Base-by-base conservation (phyloP, 2,329 filamentous ascomycete species). In the Fusarium incarnatum region DNA sequence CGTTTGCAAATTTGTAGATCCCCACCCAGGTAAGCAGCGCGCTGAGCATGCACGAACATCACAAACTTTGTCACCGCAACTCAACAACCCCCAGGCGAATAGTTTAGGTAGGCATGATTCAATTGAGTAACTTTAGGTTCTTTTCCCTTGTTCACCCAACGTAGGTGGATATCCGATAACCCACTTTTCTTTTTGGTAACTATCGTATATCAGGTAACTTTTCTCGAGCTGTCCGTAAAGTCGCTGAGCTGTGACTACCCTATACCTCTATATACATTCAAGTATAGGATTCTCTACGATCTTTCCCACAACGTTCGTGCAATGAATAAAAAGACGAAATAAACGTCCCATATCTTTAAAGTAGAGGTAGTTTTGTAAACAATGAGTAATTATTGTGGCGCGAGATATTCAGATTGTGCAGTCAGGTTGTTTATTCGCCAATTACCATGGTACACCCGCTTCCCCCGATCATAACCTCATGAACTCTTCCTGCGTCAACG, bases 401-500 rank as follows among this genome's bases (percentile, higher is more conserved):
- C 7, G 8, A 10, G 25, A n/a, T 12, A 40, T 27, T 7, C 12
- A 40, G 5, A 27, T 23, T 41, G 8, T 20, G 5, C 13, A 20
- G 18, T 25, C 13, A 18, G 10, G 18, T n/a, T 10, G 8, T 66
- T 63, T 37, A 88, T 80, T 90, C 88, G 49, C 89, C 87, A 75
- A 89, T 87, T 11, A 89, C 88, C 80, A 90, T 91, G 5, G 88
- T 92, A 77, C 91, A 93, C 0, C 91, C 91, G 64, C 86, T 81
- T 2, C 78, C 71, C 3, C 91, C 90, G 48, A 92, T 85, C 88
- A 89, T 92, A 2, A 93, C 91, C 79, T 93, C 90, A 72, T 93
- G 91, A 15, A 86, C 77, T 60, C 85, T 83, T 10, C 85, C 83
- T 3, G 89, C 88, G 30, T 89, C 89, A 6, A 93, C 89, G 74